Conservation (phyloP, 495 filamentous ascomycete species). For the Daldinia concentrica region DNA sequence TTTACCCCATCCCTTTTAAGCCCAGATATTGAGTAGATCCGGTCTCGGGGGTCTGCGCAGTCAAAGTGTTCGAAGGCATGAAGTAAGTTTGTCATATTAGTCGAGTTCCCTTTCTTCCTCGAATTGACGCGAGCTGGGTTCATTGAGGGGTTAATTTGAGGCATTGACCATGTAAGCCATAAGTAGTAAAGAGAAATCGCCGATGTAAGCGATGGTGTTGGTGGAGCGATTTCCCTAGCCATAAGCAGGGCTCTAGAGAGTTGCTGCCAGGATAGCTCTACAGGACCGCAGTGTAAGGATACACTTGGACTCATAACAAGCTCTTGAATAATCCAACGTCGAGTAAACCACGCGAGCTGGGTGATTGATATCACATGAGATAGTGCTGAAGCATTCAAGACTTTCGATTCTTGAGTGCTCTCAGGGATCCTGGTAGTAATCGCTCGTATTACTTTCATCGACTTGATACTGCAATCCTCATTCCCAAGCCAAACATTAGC, state of each 20-base stretch:
- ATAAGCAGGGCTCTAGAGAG: neutral
- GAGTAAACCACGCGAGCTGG: conserved; percentile 17
- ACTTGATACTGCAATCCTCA: neutral
- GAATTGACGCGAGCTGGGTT: neutral
- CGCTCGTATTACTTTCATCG: neutral
- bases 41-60: neutral
- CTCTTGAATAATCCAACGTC: conserved; percentile 27
- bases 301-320: conserved; percentile 12
- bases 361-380: neutral
- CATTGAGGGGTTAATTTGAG: neutral
- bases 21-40: neutral
- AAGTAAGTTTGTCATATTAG: neutral
- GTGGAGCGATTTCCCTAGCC: neutral
- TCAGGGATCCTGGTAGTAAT: no score
- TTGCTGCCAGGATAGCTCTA: conserved; percentile 6
- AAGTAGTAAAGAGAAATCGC: neutral
- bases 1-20: neutral
- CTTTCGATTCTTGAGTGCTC: no score
- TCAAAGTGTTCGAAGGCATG: neutral
- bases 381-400: neutral
- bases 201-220: neutral
- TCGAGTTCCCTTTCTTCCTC: neutral
- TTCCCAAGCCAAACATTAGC: conserved; percentile 35
- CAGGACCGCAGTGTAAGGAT: neutral
- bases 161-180: neutral